Evolutionary conservation across 495 filamentous ascomycete genomes (phyloP).

Genomic region (Corynascus novoguineensis): DNA sequence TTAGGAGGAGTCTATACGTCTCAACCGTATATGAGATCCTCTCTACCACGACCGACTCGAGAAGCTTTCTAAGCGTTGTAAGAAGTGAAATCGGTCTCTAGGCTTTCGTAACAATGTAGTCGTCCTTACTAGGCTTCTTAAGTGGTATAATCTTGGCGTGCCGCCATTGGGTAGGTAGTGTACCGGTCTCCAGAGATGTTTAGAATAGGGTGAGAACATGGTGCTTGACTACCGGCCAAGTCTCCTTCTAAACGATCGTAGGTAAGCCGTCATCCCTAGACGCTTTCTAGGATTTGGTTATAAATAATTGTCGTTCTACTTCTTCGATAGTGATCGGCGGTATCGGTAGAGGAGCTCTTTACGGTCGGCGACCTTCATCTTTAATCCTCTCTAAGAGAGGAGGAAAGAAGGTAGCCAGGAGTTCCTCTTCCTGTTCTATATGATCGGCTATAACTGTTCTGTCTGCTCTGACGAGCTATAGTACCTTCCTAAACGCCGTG

Average conservation of each 20-base stretch:
- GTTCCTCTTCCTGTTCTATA: constrained; percentile 1
- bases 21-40: background rate
- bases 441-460: background rate
- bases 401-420: constrained; percentile 2
- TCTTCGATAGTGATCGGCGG: background rate
- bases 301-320: background rate
- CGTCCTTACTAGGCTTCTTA: background rate
- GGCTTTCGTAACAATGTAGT: background rate
- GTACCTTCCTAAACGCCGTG: background rate
- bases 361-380: background rate
- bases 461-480: background rate
- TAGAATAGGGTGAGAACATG: background rate
- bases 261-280: background rate
- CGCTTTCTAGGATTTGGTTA: background rate
- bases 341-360: background rate
- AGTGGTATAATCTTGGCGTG: background rate
- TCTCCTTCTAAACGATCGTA: background rate
- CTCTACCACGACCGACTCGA: background rate
- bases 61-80: background rate
- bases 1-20: background rate
- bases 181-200: background rate
- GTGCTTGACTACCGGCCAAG: background rate
- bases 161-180: background rate
- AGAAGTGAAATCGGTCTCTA: background rate
- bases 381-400: background rate